A percentile compares a stretch with the other conserved stretches of the same genome.
Conservation (phyloP, 805 yeast genomes). For the Ascoidea rubescens region DNA sequence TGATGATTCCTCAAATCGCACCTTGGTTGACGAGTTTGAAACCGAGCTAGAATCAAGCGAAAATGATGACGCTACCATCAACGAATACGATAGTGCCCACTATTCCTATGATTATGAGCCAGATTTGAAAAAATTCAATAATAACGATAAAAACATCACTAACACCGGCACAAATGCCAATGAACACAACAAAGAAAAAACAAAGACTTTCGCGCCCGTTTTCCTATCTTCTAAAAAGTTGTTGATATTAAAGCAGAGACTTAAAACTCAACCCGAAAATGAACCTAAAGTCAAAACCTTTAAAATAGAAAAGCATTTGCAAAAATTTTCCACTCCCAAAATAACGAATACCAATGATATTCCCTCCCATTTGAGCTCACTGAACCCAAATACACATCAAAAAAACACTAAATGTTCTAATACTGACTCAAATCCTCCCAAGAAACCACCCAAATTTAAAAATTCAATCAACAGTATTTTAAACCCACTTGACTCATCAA, state of each 20-base stretch:
- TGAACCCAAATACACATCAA: not conserved
- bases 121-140: too few species aligned
- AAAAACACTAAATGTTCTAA: too few species aligned
- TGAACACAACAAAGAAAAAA: not conserved
- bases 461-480: not conserved
- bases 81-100: not conserved
- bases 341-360: too few species aligned
- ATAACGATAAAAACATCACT: not conserved
- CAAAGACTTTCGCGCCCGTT: too few species aligned
- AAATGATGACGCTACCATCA: not conserved
- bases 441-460: not conserved
- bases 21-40: too few species aligned
- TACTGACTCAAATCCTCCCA: not conserved
- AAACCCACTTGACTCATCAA: too few species aligned
- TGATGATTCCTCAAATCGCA: too few species aligned
- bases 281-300: too few species aligned
- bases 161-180: not conserved
- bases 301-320: not conserved
- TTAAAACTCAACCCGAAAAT: not conserved
- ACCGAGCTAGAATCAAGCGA: not conserved
- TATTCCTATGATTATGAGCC: not conserved
- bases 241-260: too few species aligned
- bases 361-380: not conserved
- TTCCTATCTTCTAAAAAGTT: too few species aligned
- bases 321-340: too few species aligned